Evolutionary conservation across 495 filamentous ascomycete species (phyloP).

Genomic region (Xylaria acuta): DNA sequence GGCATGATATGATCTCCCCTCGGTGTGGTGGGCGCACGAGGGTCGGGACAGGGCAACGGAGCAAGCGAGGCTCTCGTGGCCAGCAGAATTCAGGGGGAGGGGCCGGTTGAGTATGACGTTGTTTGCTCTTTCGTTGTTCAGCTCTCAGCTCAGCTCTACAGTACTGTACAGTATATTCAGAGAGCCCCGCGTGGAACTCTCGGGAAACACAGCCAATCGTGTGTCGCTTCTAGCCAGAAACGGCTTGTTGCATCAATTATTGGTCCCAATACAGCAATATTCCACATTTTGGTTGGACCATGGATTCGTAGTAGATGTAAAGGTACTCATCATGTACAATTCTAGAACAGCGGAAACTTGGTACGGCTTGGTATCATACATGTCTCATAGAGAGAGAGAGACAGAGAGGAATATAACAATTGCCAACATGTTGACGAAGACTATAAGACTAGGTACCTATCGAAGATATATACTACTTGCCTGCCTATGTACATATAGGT

Average conservation of each 20-base stretch:
- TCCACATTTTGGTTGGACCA: background rate
- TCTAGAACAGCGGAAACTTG: background rate
- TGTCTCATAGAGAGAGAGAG: too few species aligned
- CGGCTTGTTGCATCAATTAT: background rate
- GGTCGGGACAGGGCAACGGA: background rate
- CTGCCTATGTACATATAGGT: too few species aligned
- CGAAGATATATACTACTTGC: too few species aligned
- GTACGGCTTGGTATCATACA: background rate
- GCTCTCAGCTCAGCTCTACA: constrained; percentile 4
- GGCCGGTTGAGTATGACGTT: constrained; percentile 10
- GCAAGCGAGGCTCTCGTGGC: background rate
- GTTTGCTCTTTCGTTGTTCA: background rate
- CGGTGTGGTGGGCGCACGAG: background rate
- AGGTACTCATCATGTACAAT: background rate
- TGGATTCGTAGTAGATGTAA: too few species aligned
- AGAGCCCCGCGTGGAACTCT: background rate
- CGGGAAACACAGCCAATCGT: background rate
- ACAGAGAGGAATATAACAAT: too few species aligned
- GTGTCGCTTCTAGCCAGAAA: background rate
- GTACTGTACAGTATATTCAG: background rate
- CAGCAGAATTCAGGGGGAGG: background rate
- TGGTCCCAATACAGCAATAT: constrained; percentile 4
- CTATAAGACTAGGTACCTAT: too few species aligned
- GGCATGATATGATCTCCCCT: constrained; percentile 44
- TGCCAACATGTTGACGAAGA: too few species aligned